Percentiles rank a stretch among this genome's conserved stretches.
These are phyloP conservation scores for Arbutus unedo DNA, from an alignment of 148 eudicot genomes.

Conservation along the genomic window DNA sequence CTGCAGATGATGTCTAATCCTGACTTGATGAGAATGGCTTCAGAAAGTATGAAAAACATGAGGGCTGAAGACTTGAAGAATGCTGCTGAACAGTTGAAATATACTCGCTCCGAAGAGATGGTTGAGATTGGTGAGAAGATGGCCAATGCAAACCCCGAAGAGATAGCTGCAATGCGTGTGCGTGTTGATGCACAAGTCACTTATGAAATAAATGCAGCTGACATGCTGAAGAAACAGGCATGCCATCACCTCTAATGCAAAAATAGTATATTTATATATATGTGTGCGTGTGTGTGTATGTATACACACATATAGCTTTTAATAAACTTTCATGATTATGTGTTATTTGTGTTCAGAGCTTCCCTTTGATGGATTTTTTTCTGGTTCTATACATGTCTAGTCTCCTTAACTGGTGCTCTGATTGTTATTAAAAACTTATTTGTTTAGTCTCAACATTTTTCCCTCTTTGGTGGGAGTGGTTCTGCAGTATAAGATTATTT, in stretches of 20 bases:
- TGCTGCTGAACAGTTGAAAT: slow-evolving; percentile 94
- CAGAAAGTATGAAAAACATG: slow-evolving; percentile 85
- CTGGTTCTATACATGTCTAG: background rate
- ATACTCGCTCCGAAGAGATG: slow-evolving; percentile 82
- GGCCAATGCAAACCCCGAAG: slow-evolving; percentile 91
- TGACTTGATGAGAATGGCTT: slow-evolving; percentile 87
- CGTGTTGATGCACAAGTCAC: slow-evolving; percentile 71
- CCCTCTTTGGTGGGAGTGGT: background rate
- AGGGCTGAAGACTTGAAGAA: slow-evolving; percentile 78
- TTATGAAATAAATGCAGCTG: slow-evolving; percentile 74
- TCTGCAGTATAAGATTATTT: background rate
- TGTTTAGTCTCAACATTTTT: background rate
- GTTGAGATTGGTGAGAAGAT: slow-evolving; percentile 88
- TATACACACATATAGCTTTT: no score
- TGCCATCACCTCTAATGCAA: background rate
- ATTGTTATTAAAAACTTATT: background rate
- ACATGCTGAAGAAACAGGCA: slow-evolving; percentile 89
- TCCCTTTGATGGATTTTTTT: background rate
- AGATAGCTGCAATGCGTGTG: slow-evolving; percentile 74
- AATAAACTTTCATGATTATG: background rate
- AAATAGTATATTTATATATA: no score
- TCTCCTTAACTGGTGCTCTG: background rate
- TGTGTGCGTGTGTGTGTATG: no score
- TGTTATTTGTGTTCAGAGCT: background rate
- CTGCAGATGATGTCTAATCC: slow-evolving; percentile 99